Evolutionary conservation across 2,329 filamentous ascomycete genomes (phyloP), one percentile per base, ranked within the genome.

Genomic region (Talaromyces atroroseus): DNA sequence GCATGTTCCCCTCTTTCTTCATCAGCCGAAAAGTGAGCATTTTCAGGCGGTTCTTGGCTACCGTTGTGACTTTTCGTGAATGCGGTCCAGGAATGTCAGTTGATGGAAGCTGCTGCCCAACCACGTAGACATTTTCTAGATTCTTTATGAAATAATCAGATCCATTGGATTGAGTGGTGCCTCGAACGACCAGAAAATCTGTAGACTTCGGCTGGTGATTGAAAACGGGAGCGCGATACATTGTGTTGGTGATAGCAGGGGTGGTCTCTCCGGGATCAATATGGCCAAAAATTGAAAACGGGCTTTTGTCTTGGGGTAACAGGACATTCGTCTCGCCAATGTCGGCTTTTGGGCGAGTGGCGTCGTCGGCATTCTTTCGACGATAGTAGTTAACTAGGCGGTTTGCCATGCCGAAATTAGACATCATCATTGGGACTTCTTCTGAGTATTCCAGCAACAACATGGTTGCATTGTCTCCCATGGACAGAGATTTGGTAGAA

Each of bases 391-490:
- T 97, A 77, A 97, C 90, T 58, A 99, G 82, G 53, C 91, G 88
- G 70, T 88, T 95, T 52, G 92, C 92, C 94, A 99, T 99, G 62
- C 92, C 94, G 66, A 96, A 96, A 68, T 95, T 96, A 45, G 92
- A 96, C 60, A 99, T 78, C 58, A 95, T 90, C 10, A 87, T 88
- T 0, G 94, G 94, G 60, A 90, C 87, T 66, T 96, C 91, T 72
- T 99, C 94, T 8, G 90, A 95, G 70, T 99, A 99, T 72, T 99
- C 94, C 34, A 97, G 87, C 14, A 99, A 81, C 5, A 96, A 81
- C 20, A 90, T 86, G 44, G 86, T 88, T 0, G 92, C 91, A 68
- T 96, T 96, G 71, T 99, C 94, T 60, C 84, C 88, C 64, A 96
- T 78, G 24, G 89, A 90, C 18, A 99, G 78, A 64, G 96, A 89